phyloP scores from a whole-genome alignment of 176 grass and related monocot species.

The Tillandsia fasciculata region DNA sequence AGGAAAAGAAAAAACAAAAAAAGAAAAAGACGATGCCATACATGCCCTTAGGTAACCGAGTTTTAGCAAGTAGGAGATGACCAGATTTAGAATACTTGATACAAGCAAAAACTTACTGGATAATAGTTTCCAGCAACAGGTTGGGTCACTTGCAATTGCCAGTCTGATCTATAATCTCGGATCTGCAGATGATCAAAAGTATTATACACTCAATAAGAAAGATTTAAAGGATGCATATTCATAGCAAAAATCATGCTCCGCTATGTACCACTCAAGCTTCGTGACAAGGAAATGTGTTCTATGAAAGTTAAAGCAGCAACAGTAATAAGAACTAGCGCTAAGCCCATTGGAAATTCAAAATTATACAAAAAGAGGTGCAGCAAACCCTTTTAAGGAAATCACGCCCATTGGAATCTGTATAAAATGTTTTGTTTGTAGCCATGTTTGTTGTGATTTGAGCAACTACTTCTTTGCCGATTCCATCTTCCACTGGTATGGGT shows the following conservation, averaged over 20 bases:
- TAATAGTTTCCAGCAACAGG: conserved; percentile 97
- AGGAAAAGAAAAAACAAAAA: too few relatives aligned
- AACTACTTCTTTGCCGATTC: conserved; percentile 78
- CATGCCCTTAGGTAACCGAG: background rate
- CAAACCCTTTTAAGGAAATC: conserved; percentile 96
- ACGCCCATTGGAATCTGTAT: conserved; percentile 83
- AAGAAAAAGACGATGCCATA: too few relatives aligned
- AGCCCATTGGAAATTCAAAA: background rate
- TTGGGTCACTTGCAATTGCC: conserved; percentile 82
- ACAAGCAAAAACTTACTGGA: conserved; percentile 46
- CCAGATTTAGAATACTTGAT: background rate
- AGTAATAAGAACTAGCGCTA: background rate
- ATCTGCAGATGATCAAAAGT: conserved; percentile 48
- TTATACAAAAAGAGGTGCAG: background rate
- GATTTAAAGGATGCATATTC: too few relatives aligned
- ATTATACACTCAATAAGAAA: background rate
- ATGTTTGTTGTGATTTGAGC: conserved; percentile 71
- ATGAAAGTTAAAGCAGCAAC: too few relatives aligned
- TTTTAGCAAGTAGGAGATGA: background rate
- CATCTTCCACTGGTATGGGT: conserved; percentile 70
- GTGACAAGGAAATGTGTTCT: background rate
- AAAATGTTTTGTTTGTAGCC: conserved; percentile 79
- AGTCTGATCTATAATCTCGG: conserved; percentile 79
- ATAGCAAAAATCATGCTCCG: background rate
- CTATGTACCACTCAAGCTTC: background rate